These are phyloP conservation scores for Nigrospora sphaerica DNA, from an alignment of 2,329 filamentous ascomycete genomes.

Conservation along the genomic window DNA sequence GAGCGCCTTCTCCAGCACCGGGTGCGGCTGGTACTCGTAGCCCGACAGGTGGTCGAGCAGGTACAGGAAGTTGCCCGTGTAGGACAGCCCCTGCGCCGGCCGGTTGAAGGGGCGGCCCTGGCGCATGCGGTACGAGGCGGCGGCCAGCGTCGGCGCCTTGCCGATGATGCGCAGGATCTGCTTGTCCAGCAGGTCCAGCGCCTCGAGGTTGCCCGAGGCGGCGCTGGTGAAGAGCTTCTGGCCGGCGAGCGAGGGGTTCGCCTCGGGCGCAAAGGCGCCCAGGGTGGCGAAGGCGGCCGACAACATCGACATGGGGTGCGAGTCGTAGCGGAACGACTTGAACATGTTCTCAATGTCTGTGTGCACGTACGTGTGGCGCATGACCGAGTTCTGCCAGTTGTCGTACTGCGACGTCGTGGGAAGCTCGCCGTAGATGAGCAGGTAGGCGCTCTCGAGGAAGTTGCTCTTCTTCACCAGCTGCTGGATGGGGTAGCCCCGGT, in stretches of 20 bases:
- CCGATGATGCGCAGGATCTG: constrained; percentile 45
- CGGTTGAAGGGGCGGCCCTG: constrained; percentile 43
- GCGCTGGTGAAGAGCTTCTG: constrained; percentile 42
- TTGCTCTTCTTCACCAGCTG: constrained; percentile 40
- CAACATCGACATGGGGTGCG: constrained; percentile 45
- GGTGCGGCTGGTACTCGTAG: constrained; percentile 38
- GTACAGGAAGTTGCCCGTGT: constrained; percentile 48
- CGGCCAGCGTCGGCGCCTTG: constrained; percentile 42
- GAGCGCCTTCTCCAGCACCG: constrained; percentile 40
- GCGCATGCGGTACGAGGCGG: constrained; percentile 44
- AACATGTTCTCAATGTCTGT: constrained; percentile 42
- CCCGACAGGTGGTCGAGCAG: constrained; percentile 45
- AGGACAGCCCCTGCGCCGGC: constrained; percentile 37
- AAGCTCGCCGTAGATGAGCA: constrained; percentile 44
- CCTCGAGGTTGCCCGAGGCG: constrained; percentile 29
- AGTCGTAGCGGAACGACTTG: constrained; percentile 43
- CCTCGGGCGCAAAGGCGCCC: constrained; percentile 41
- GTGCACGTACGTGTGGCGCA: constrained; percentile 44
- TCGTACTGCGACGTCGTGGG: constrained; percentile 32
- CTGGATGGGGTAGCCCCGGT: constrained; percentile 45
- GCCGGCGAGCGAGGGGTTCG: constrained; percentile 41
- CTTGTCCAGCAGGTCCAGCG: constrained; percentile 38
- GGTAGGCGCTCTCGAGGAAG: constrained; percentile 41
- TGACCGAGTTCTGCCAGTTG: constrained; percentile 38
- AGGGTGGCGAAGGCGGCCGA: constrained; percentile 41